Evolutionary conservation across 2,329 filamentous ascomycete genomes (phyloP), one percentile per base, ranked within the genome.

Genomic region (Xylariaceae sp.): DNA sequence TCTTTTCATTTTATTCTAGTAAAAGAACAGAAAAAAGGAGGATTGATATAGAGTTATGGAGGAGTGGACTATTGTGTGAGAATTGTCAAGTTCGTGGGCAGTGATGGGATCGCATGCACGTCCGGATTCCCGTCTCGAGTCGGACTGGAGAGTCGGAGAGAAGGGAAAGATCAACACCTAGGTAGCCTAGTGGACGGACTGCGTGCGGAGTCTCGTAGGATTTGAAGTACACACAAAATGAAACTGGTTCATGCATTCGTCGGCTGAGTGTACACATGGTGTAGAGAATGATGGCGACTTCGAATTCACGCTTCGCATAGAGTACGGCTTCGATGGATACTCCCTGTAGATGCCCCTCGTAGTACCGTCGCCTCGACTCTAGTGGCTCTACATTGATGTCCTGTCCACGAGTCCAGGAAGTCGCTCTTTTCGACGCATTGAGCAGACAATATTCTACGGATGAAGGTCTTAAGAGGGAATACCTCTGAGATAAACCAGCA

Each of bases 121-220:
- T 51, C 44, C 30, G 11, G 51, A 49, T 50, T 48, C 53, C 30
- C 39, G 56, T 53, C 48, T 44, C 11, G 9, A 53, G 52, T 56
- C 55, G 39, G 39, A 48, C 53, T 53, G 51, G 45, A 50, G 54
- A 18, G 44, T 45, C 54, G 42, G 49, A 51, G 59, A 58, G 55
- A 53, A 17, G 13, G 53, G 49, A 54, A 58, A 50, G 45, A 57
- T 42, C 39, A 30, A 62, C 34, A 51, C 49, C 49, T 11, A 51
- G 39, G 53, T 60, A 53, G 59, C 57, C 50, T 45, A 56, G 53
- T 59, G 45, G 48, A 62, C 53, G 37, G 51, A 62, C 53, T 58
- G 51, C 53, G 44, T 56, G 59, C 55, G 57, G 62, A 59, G 62
- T 64, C 59, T 45, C 47, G 58, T 56, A 48, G 56, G 61, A 59